These are phyloP conservation scores for Rubroboletus satanas DNA, from an alignment of 768 basidiomycete genomes.

Conservation along the genomic window DNA sequence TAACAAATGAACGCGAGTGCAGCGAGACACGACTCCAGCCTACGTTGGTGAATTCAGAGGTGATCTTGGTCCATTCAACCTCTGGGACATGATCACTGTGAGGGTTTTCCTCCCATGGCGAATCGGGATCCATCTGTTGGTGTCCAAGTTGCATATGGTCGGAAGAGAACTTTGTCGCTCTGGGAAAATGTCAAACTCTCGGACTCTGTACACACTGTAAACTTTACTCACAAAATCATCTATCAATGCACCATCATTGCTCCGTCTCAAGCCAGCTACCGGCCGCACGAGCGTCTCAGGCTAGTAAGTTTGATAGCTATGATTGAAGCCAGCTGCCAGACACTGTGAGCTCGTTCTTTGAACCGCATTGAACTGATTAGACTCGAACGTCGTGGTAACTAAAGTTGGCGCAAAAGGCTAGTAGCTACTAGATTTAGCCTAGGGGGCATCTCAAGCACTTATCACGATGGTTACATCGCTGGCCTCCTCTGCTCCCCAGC, in stretches of 20 bases:
- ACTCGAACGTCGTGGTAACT: neutral
- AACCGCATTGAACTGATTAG: neutral
- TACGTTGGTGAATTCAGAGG: constrained; percentile 70
- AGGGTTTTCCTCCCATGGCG: constrained; percentile 57
- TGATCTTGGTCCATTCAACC: constrained; percentile 65
- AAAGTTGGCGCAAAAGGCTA: neutral
- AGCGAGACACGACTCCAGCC: constrained; percentile 9
- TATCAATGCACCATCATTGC: neutral
- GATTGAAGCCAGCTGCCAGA: neutral
- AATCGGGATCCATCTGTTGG: constrained; percentile 34
- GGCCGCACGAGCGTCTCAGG: neutral
- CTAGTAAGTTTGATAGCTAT: neutral
- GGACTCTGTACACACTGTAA: neutral
- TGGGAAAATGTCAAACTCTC: neutral
- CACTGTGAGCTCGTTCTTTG: neutral
- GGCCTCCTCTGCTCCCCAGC: neutral
- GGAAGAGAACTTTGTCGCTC: neutral
- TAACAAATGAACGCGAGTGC: neutral
- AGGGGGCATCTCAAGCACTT: too few relatives aligned
- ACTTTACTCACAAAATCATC: neutral
- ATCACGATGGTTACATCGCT: neutral
- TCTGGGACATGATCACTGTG: constrained; percentile 36
- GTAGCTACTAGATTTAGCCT: neutral
- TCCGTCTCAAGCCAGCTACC: neutral
- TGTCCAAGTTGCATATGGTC: neutral